These are phyloP conservation scores for Penicillium fuscoglaucum DNA, from an alignment of 2,329 filamentous ascomycete species.

Conservation along the genomic window DNA sequence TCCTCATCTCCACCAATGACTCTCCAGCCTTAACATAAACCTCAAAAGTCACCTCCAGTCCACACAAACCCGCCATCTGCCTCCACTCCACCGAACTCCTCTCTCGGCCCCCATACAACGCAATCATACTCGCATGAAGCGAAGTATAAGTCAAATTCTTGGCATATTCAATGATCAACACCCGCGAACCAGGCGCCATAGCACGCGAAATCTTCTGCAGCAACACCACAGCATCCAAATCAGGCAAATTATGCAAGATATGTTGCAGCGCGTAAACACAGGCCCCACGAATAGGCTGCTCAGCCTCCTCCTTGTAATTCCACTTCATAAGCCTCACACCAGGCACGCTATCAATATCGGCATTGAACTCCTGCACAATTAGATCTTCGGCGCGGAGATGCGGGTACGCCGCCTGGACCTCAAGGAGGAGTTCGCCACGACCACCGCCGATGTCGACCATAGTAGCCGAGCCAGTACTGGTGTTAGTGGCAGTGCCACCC, in stretches of 20 bases:
- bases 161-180: conserved; percentile 40
- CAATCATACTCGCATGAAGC: conserved; percentile 42
- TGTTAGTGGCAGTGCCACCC: neutral
- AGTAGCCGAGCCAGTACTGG: conserved; percentile 17
- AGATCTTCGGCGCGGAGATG: conserved; percentile 29
- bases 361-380: conserved; percentile 41
- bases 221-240: conserved; percentile 38
- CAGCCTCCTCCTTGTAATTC: conserved; percentile 38
- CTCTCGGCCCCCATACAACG: conserved; percentile 37
- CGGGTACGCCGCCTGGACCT: conserved; percentile 38
- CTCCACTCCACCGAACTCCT: conserved; percentile 39
- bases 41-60: conserved; percentile 39
- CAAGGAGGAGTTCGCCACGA: conserved; percentile 39
- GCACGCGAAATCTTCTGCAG: conserved; percentile 39
- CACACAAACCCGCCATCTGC: conserved; percentile 34
- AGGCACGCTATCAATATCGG: conserved; percentile 29
- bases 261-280: conserved; percentile 38
- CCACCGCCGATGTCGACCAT: conserved; percentile 44
- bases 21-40: conserved; percentile 35
- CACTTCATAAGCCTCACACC: conserved; percentile 35
- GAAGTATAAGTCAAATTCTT: conserved; percentile 39
- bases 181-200: conserved; percentile 36
- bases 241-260: conserved; percentile 41
- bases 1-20: conserved; percentile 40
- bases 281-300: conserved; percentile 37